Base-by-base conservation (phyloP, 495 filamentous ascomycete genomes). In the Cercophora newfieldiana region DNA sequence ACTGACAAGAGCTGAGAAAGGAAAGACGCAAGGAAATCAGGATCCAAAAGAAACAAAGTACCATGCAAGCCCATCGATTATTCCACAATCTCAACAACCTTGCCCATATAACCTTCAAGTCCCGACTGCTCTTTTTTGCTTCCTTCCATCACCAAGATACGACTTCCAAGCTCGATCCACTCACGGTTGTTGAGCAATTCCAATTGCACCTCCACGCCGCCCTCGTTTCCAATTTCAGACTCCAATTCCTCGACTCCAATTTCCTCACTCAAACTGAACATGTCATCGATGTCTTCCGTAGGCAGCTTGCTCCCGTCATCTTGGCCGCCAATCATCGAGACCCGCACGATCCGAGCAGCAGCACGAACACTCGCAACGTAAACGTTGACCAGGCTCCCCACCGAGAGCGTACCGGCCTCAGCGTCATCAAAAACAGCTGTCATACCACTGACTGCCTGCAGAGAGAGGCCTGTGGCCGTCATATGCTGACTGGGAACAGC, bases 331-430 rank as follows among this genome's bases (percentile, higher is more conserved):
- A 70, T 68, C 44, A 72, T 73, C 16, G 68, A 71, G 21, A 83
- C 74, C 25, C 72, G 71, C 49, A 83, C 72, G 3, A 97, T 86
- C 62, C 89, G 86, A 12, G 92, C 93, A 0, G 89, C 83, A 1
- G 92, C 87, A 18, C 95, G 86, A n/a, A 97, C 88, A 72, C 91
- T 97, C 16, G 90, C 92, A 37, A 92, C 88, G 68, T 97, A 97
- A 0, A 90, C 85, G 18, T 93, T 91, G 1, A 95, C 90, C 24
- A 90, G 79, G 77, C 85, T 76, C 68, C 85, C 76, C 68, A 79
- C 57, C 51, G 69, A 65, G 19, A 85, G 69, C 61, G 78, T 68
- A 63, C 71, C 73, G 8, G 77, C 72, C 21, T 78, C 74, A 1
- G 75, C 73, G 10, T 77, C 72, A n/a, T 79, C 76, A 63, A 87